phyloP scores from a whole-genome alignment of 345 rosid species.

The Lagerstroemia speciosa region DNA sequence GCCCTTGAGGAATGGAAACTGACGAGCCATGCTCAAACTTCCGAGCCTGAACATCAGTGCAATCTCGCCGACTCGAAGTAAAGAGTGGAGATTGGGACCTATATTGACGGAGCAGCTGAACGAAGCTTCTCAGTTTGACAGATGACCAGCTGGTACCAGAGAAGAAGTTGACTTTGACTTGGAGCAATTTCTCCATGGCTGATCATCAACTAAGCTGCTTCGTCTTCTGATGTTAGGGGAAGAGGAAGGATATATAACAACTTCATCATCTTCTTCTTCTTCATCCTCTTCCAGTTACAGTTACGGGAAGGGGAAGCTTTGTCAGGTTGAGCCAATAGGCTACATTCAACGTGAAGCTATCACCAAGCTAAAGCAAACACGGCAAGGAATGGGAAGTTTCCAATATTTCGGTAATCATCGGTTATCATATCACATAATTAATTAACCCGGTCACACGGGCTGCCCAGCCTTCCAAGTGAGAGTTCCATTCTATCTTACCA shows the following conservation, averaged over 20 bases:
- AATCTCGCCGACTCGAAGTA: neutral
- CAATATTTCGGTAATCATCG: neutral
- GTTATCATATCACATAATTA: neutral
- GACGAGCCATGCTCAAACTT: neutral
- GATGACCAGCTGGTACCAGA: constrained; percentile 1
- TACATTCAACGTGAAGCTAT: neutral
- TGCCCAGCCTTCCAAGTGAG: no score
- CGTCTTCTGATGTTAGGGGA: neutral
- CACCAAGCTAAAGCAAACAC: neutral
- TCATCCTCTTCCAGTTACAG: neutral
- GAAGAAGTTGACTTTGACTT: neutral
- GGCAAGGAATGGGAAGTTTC: neutral
- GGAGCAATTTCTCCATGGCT: neutral
- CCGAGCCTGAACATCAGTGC: neutral
- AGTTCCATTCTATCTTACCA: no score
- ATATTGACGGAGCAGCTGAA: neutral
- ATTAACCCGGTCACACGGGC: no score
- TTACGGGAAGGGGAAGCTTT: neutral
- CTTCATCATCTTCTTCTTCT: neutral
- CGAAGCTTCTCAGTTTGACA: neutral
- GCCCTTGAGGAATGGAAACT: neutral
- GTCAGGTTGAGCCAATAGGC: neutral
- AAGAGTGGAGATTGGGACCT: neutral
- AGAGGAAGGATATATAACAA: neutral
- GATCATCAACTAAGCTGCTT: neutral